Percentiles rank a stretch among this genome's conserved stretches.
Evolutionary conservation across 495 filamentous ascomycete species (phyloP).

Genomic region (Cudoniella acicularis): DNA sequence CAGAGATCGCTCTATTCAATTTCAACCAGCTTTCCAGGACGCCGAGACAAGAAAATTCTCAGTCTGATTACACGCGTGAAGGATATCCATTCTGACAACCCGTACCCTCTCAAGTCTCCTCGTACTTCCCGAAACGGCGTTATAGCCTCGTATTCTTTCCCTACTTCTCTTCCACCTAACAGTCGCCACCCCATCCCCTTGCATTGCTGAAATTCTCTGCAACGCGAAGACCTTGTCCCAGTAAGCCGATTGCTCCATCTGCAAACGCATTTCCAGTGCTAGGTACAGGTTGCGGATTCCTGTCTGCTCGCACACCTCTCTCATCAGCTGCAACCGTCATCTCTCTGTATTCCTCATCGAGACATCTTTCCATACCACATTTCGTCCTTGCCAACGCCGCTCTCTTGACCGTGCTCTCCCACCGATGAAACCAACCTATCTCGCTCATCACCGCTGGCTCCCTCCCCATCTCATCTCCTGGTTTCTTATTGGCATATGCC

Average conservation of each 20-base stretch:
- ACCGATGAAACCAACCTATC: slow-evolving; percentile 16
- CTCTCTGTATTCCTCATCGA: slow-evolving; percentile 23
- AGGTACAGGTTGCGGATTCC: not conserved
- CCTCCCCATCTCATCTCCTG: slow-evolving; percentile 2
- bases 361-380: slow-evolving; percentile 5
- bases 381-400: slow-evolving; percentile 20
- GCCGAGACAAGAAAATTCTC: too few species aligned
- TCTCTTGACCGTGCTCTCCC: slow-evolving; percentile 22
- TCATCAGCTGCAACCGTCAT: slow-evolving; percentile 12
- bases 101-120: too few species aligned
- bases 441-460: slow-evolving; percentile 13
- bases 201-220: not conserved
- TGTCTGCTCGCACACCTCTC: slow-evolving; percentile 5
- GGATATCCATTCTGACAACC: too few species aligned
- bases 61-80: too few species aligned
- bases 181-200: slow-evolving; percentile 11
- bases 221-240: slow-evolving; percentile 12
- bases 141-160: too few species aligned
- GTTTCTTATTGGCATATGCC: slow-evolving; percentile 31
- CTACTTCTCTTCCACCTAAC: too few species aligned
- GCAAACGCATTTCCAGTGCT: slow-evolving; percentile 24
- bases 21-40: too few species aligned
- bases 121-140: too few species aligned
- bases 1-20: too few species aligned
- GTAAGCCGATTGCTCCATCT: slow-evolving; percentile 20